phyloP scores from a whole-genome alignment of 2,329 filamentous ascomycete species.

The Colletotrichum sp. region DNA sequence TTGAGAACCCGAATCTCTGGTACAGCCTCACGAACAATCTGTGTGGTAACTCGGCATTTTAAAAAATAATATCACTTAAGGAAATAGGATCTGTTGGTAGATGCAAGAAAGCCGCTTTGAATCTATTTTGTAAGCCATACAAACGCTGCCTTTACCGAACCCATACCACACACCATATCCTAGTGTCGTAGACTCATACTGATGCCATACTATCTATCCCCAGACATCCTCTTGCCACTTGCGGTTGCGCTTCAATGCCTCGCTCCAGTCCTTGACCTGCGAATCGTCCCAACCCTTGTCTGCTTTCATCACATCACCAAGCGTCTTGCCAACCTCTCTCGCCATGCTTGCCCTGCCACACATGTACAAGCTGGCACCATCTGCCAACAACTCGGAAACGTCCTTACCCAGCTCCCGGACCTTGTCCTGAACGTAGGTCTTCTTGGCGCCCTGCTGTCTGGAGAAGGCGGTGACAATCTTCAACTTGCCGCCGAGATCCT shows the following conservation, averaged over 20 bases:
- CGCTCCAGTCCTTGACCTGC: slow-evolving; percentile 49
- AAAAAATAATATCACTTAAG: neutral
- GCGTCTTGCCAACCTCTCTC: slow-evolving; percentile 43
- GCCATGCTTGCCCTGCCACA: slow-evolving; percentile 47
- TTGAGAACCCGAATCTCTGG: neutral
- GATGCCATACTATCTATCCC: slow-evolving; percentile 33
- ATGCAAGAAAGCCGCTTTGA: neutral
- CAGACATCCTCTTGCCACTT: slow-evolving; percentile 62
- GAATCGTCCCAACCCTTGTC: slow-evolving; percentile 41
- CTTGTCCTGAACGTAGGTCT: slow-evolving; percentile 42
- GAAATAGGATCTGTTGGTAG: neutral
- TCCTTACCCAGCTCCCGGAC: slow-evolving; percentile 34
- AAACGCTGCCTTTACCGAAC: neutral
- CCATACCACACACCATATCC: neutral
- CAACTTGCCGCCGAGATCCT: slow-evolving; percentile 26
- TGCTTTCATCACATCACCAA: slow-evolving; percentile 39
- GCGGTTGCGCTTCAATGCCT: slow-evolving; percentile 50
- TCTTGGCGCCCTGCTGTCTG: slow-evolving; percentile 18
- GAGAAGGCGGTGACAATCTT: slow-evolving; percentile 38
- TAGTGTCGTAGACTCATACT: slow-evolving; percentile 25
- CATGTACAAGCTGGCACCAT: slow-evolving; percentile 43
- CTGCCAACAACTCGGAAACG: slow-evolving; percentile 32
- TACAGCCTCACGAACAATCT: neutral
- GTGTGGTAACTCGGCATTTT: neutral
- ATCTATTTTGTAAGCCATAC: neutral